A percentile compares a stretch with the other conserved stretches of the same genome.
Evolutionary conservation across 1,284 basidiomycete species (phyloP).

Genomic region (Apiotrichum sp.): DNA sequence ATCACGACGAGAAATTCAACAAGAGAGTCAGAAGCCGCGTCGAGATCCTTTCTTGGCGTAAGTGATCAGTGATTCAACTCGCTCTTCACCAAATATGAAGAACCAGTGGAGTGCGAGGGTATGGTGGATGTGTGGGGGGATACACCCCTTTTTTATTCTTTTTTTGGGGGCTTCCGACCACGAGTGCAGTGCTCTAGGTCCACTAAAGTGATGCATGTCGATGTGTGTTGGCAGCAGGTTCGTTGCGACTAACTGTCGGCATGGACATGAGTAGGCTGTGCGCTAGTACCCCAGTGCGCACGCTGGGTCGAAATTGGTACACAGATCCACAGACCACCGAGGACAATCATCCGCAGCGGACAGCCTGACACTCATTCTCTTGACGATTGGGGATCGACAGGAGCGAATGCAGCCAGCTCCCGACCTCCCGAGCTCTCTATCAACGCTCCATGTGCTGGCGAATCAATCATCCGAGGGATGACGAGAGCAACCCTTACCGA

Average conservation of each 20-base stretch:
- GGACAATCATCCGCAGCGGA: too few relatives aligned
- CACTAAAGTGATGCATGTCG: slow-evolving; percentile 9
- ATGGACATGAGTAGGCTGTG: too few relatives aligned
- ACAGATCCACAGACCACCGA: too few relatives aligned
- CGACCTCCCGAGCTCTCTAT: too few relatives aligned
- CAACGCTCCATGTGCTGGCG: too few relatives aligned
- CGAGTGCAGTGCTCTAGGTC: slow-evolving; percentile 9
- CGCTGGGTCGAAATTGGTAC: too few relatives aligned
- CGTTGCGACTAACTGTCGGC: background rate
- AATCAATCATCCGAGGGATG: too few relatives aligned
- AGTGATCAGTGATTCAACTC: slow-evolving; percentile 20
- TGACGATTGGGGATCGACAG: too few relatives aligned
- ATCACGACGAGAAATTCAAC: background rate
- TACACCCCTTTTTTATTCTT: slow-evolving; percentile 4
- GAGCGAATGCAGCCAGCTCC: too few relatives aligned
- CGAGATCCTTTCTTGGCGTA: slow-evolving; percentile 1
- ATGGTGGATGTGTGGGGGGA: slow-evolving; percentile 5
- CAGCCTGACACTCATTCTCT: too few relatives aligned
- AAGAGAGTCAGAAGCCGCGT: slow-evolving; percentile 3
- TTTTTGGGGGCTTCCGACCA: background rate
- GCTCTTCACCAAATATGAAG: slow-evolving; percentile 4
- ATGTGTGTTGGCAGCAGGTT: background rate
- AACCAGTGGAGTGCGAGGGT: slow-evolving; percentile 9
- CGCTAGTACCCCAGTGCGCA: too few relatives aligned
- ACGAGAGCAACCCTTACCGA: too few relatives aligned